phyloP scores from a whole-genome alignment of 2,329 filamentous ascomycete genomes.

The Penicillium sp. region DNA sequence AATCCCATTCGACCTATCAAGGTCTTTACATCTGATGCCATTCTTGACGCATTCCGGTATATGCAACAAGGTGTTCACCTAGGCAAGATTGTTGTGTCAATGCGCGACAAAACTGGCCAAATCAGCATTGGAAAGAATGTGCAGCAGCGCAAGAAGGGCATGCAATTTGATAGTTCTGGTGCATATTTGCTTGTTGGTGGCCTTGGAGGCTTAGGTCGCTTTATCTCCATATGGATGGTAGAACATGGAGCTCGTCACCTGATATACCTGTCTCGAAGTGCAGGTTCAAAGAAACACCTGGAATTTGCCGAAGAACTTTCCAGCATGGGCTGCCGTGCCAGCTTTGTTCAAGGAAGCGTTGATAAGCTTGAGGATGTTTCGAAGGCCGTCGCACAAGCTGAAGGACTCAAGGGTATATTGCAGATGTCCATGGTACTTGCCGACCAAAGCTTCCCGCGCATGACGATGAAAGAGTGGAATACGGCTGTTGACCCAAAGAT shows the following conservation, averaged over 20 bases:
- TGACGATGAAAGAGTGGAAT: slow-evolving; percentile 34
- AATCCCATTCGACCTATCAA: slow-evolving; percentile 8
- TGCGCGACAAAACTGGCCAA: not conserved
- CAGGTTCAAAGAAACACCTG: slow-evolving; percentile 4
- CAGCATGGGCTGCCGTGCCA: not conserved
- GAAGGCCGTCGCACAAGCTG: not conserved
- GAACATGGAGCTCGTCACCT: slow-evolving; percentile 35
- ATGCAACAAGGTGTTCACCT: slow-evolving; percentile 46
- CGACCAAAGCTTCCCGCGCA: slow-evolving; percentile 23
- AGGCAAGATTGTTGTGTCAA: slow-evolving; percentile 42
- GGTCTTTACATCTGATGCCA: slow-evolving; percentile 20
- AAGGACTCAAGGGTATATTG: slow-evolving; percentile 10
- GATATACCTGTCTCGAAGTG: slow-evolving; percentile 37
- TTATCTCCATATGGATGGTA: slow-evolving; percentile 36
- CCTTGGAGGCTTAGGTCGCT: slow-evolving; percentile 40
- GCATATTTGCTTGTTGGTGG: slow-evolving; percentile 42
- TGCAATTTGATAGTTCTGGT: not conserved
- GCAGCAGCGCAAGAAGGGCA: not conserved
- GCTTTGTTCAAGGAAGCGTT: not conserved
- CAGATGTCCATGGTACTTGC: slow-evolving; percentile 15
- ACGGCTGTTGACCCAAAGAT: slow-evolving; percentile 36
- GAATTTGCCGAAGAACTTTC: slow-evolving; percentile 3
- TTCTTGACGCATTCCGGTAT: slow-evolving; percentile 40
- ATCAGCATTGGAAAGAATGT: not conserved
- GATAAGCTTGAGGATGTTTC: not conserved